Conservation (phyloP, 345 rosid genomes). For the Psidium guajava region DNA sequence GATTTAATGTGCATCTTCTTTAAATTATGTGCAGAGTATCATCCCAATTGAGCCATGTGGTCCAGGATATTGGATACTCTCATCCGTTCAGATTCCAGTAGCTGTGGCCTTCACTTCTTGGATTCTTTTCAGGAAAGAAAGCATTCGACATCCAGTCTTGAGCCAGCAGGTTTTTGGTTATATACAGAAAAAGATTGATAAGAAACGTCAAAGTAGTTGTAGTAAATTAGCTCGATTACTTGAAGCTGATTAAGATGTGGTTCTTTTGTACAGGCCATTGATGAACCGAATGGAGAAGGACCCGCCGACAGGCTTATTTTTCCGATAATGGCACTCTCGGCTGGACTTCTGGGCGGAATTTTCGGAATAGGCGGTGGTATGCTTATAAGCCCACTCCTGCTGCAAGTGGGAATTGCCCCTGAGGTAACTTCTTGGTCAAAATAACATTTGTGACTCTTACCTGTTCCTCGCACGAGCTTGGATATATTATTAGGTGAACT, state of each 20-base stretch:
- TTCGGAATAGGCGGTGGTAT: conserved; percentile 96
- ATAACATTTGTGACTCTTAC: background rate
- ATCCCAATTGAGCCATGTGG: conserved; percentile 62
- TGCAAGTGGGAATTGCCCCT: conserved; percentile 69
- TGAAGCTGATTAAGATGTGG: background rate
- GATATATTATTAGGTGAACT: background rate
- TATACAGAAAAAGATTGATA: background rate
- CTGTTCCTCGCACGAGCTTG: background rate
- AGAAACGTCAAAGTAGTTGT: background rate
- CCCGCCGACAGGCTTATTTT: conserved; percentile 35
- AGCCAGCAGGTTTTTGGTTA: conserved; percentile 19
- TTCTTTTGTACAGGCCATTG: conserved; percentile 1
- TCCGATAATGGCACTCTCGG: conserved; percentile 71
- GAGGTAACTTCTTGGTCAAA: conserved; percentile 30
- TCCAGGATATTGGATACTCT: conserved; percentile 54
- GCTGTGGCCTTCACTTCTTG: conserved; percentile 62
- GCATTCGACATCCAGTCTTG: conserved; percentile 1
- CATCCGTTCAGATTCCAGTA: conserved; percentile 70
- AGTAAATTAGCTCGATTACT: background rate
- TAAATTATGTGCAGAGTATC: conserved; percentile 36
- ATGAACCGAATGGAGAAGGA: conserved; percentile 20
- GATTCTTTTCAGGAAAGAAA: conserved; percentile 39
- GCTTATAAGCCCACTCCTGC: conserved; percentile 93
- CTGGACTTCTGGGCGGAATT: conserved; percentile 80
- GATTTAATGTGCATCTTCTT: background rate